Evolutionary conservation across 176 grass and related monocot species (phyloP), one percentile per base, ranked within the genome.

Genomic region (Triticum timopheevii): DNA sequence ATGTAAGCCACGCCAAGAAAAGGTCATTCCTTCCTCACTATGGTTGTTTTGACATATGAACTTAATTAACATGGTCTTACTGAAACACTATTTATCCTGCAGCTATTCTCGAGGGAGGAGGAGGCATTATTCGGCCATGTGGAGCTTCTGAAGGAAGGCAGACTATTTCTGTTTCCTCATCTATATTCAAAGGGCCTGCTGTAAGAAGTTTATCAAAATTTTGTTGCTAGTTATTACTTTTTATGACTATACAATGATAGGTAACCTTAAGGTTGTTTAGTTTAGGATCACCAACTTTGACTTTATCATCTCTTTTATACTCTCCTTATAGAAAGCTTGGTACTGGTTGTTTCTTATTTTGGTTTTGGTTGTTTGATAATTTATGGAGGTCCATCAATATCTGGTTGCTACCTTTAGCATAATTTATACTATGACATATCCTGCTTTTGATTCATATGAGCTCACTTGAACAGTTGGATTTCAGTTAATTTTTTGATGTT

Each of bases 1-100:
- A 73, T 96, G 92, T 65, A 95, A 96, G 58, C 76, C 91, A 62
- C 86, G 92, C 65, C 96, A 98, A 95, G 92, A 94, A 86, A 98
- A 94, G 92, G 96, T 93, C 62, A 67, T 81, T 91, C 19, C 78
- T 70, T 63, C 89, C 65, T 61, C 68, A 42, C 24, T 83, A 31
- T 70, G 67, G 42, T 54, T 54, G n/a, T 45, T 73, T 80, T 87
- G 59, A 81, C 76, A 80, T 65, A 64, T 72, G 52, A 68, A 35
- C 34, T 25, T 85, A n/a, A 28, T n/a, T 0, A 56, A 27, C 19
- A 61, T 64, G 22, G 19, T 73, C 72, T 69, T 77, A 78, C 75
- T 66, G 54, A 30, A 19, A 84, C 59, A 33, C 69, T 65, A 67
- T 30, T 90, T 72, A 67, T 65, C 70, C 49, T 91, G 87, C 84